A percentile compares a stretch with the other conserved stretches of the same genome.
Evolutionary conservation across 352 stramenopile genomes (phyloP).

Genomic region (Globisporangium echinulatum): DNA sequence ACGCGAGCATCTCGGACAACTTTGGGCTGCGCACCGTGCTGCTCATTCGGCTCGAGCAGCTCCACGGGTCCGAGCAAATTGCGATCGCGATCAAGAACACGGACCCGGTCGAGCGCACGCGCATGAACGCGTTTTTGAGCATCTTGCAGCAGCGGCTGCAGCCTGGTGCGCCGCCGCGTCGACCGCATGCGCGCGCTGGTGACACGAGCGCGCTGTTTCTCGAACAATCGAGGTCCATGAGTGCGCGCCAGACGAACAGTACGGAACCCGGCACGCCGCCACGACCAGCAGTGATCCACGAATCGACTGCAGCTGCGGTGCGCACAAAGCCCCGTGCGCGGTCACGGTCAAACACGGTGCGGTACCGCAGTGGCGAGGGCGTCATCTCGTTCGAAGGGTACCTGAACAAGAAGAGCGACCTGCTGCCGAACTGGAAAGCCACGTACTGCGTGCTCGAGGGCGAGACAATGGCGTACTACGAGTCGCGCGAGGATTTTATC

Average conservation of each 20-base stretch:
- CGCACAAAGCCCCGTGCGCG: constrained; percentile 11
- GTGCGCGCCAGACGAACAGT: constrained; percentile 13
- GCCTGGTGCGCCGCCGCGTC: constrained; percentile 30
- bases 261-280: constrained; percentile 2
- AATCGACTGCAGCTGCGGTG: neutral
- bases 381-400: constrained; percentile 78
- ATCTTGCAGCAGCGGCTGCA: constrained; percentile 63
- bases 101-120: constrained; percentile 42
- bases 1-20: constrained; percentile 41
- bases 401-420: constrained; percentile 77
- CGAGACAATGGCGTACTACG: constrained; percentile 71
- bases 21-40: constrained; percentile 42
- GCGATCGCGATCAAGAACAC: constrained; percentile 63
- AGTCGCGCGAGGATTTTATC: constrained; percentile 80
- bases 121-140: constrained; percentile 42
- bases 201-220: constrained; percentile 53
- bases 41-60: constrained; percentile 56
- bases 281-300: neutral
- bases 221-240: constrained; percentile 15
- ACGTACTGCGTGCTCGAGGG: constrained; percentile 77
- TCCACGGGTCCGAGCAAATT: constrained; percentile 64
- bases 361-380: constrained; percentile 54
- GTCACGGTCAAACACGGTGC: constrained; percentile 51
- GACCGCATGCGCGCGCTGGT: constrained; percentile 27
- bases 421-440: constrained; percentile 62